These are phyloP conservation scores for Balakata baccata DNA, from an alignment of 345 rosid species.

Conservation along the genomic window DNA sequence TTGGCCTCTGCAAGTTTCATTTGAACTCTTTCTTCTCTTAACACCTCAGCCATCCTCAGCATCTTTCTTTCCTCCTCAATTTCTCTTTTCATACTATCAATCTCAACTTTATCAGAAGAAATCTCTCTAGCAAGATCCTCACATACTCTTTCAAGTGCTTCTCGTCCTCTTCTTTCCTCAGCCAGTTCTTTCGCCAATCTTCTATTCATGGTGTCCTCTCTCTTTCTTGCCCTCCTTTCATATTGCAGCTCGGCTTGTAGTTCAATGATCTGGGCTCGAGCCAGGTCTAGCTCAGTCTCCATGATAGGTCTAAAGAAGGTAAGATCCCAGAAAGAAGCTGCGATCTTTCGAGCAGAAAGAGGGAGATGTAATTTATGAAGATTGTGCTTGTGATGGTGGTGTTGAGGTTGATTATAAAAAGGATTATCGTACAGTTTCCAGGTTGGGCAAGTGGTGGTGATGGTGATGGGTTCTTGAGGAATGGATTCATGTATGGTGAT, in stretches of 20 bases:
- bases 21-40: slow-evolving; percentile 87
- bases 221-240: slow-evolving; percentile 61
- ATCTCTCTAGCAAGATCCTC: slow-evolving; percentile 59
- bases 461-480: slow-evolving; percentile 36
- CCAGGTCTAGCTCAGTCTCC: slow-evolving; percentile 51
- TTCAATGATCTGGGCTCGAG: slow-evolving; percentile 55
- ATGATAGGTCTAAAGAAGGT: slow-evolving; percentile 47
- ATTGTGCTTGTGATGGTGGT: slow-evolving; percentile 19
- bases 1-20: slow-evolving; percentile 84
- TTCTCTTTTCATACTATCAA: slow-evolving; percentile 54
- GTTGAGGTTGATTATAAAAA: slow-evolving; percentile 41
- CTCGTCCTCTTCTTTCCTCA: slow-evolving; percentile 60
- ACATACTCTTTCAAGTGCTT: slow-evolving; percentile 56
- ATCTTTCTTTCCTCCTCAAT: slow-evolving; percentile 78
- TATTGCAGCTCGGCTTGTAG: slow-evolving; percentile 68
- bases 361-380: slow-evolving; percentile 24
- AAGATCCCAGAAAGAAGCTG: slow-evolving; percentile 66
- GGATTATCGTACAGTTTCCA: slow-evolving; percentile 84
- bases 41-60: slow-evolving; percentile 65
- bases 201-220: slow-evolving; percentile 54
- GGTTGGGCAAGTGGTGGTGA: slow-evolving; percentile 35
- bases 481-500: slow-evolving; percentile 55
- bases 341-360: slow-evolving; percentile 35
- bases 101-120: slow-evolving; percentile 42
- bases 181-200: slow-evolving; percentile 62